These are phyloP conservation scores for Turnera subulata DNA, from an alignment of 345 rosid species.

Conservation along the genomic window DNA sequence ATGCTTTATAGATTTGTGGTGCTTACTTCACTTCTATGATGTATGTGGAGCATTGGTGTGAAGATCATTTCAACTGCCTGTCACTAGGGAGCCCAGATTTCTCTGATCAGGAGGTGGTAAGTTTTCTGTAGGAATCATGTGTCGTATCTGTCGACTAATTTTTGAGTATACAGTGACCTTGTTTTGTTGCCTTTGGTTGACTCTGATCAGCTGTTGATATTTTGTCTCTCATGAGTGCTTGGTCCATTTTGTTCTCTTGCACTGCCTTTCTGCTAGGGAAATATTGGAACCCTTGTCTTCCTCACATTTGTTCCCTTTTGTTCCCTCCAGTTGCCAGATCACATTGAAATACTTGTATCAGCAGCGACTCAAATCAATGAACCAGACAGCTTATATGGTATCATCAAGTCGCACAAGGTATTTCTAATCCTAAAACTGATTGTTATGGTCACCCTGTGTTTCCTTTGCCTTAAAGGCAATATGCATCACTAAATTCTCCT, in stretches of 20 bases:
- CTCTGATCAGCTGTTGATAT: no score
- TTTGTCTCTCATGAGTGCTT: neutral
- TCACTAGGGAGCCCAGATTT: conserved; percentile 88
- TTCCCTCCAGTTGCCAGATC: conserved; percentile 61
- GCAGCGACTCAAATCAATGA: conserved; percentile 89
- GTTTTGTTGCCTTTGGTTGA: no score
- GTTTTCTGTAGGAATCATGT: conserved; percentile 2
- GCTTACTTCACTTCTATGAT: conserved; percentile 76
- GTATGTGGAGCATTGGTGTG: conserved; percentile 98
- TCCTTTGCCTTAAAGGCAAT: neutral
- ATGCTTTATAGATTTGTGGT: conserved; percentile 61
- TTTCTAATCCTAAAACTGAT: neutral
- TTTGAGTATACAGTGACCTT: neutral
- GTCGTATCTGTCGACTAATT: neutral
- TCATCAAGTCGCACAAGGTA: conserved; percentile 86
- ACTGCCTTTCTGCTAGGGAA: neutral
- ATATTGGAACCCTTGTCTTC: neutral
- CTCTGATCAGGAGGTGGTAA: conserved; percentile 79
- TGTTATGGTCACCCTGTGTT: neutral
- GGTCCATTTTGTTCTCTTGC: neutral
- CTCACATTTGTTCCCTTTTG: neutral
- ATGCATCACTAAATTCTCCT: neutral
- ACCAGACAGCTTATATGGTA: conserved; percentile 96
- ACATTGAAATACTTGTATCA: conserved; percentile 75
- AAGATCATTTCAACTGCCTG: conserved; percentile 67